Evolutionary conservation across 768 basidiomycete genomes (phyloP).

Genomic region (Termitomyces eurrhizus): DNA sequence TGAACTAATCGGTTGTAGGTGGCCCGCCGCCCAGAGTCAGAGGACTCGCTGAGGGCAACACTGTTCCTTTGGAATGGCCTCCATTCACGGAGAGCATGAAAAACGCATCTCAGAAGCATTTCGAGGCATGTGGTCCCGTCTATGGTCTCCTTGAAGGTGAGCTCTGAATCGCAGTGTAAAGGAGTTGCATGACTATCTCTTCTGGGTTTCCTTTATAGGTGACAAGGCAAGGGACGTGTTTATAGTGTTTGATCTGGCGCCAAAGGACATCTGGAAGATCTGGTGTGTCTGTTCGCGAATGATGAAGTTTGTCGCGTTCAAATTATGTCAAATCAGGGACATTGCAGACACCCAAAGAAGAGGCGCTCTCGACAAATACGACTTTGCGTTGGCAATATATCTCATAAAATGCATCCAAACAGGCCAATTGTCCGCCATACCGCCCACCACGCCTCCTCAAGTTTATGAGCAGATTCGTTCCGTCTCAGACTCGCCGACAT

Average conservation of each 20-base stretch:
- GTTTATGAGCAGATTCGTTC: slow-evolving; percentile 26
- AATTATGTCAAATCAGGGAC: slow-evolving; percentile 35
- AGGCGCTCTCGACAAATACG: slow-evolving; percentile 57
- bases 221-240: slow-evolving; percentile 61
- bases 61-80: slow-evolving; percentile 26
- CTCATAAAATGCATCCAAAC: slow-evolving; percentile 44
- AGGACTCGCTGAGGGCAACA: slow-evolving; percentile 20
- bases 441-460: slow-evolving; percentile 26
- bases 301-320: background rate
- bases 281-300: slow-evolving; percentile 37
- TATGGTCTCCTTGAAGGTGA: slow-evolving; percentile 54
- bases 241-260: slow-evolving; percentile 54
- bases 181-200: background rate
- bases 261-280: slow-evolving; percentile 56
- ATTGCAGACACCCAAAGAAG: slow-evolving; percentile 57
- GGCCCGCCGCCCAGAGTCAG: slow-evolving; percentile 44
- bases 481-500: slow-evolving; percentile 5
- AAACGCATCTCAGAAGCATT: slow-evolving; percentile 51
- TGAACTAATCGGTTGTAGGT: slow-evolving; percentile 30
- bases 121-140: slow-evolving; percentile 44
- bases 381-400: slow-evolving; percentile 72
- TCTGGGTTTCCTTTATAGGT: slow-evolving; percentile 28
- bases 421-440: slow-evolving; percentile 29
- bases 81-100: slow-evolving; percentile 48
- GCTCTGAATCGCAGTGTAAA: slow-evolving; percentile 3